These are phyloP conservation scores for Panicum hallii DNA, from an alignment of 202 grass and related monocot genomes.

Conservation along the genomic window DNA sequence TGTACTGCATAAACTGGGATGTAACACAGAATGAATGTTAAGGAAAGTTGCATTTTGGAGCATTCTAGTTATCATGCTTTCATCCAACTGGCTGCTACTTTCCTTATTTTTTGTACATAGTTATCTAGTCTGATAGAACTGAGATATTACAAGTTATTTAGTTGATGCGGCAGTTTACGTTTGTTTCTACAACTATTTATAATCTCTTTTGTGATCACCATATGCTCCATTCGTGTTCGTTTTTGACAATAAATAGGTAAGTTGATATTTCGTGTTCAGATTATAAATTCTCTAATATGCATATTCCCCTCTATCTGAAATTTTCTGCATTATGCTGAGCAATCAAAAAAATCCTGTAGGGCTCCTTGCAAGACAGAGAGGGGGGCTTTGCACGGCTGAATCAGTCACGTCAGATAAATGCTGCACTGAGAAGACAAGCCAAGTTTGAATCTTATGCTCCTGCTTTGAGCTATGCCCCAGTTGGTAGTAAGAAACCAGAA, in stretches of 20 bases:
- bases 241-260: not conserved
- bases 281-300: not conserved
- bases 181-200: constrained; percentile 15
- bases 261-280: not conserved
- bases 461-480: constrained; percentile 89
- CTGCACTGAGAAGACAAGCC: constrained; percentile 84
- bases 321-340: constrained; percentile 35
- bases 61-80: not conserved
- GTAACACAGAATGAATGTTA: not conserved
- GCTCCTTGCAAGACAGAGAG: constrained; percentile 87
- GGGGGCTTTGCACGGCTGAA: constrained; percentile 89
- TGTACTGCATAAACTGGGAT: not conserved
- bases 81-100: not conserved
- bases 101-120: not conserved
- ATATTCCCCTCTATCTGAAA: not conserved
- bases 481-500: constrained; percentile 72
- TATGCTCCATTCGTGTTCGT: not conserved
- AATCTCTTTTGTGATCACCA: not conserved
- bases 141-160: not conserved
- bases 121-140: not conserved
- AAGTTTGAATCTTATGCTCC: constrained; percentile 97
- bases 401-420: constrained; percentile 92
- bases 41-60: not conserved
- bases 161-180: not conserved
- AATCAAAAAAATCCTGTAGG: constrained; percentile 52